Evolutionary conservation across 2,329 filamentous ascomycete genomes (phyloP), one percentile per base, ranked within the genome.

Genomic region (Zasmidium angulare): DNA sequence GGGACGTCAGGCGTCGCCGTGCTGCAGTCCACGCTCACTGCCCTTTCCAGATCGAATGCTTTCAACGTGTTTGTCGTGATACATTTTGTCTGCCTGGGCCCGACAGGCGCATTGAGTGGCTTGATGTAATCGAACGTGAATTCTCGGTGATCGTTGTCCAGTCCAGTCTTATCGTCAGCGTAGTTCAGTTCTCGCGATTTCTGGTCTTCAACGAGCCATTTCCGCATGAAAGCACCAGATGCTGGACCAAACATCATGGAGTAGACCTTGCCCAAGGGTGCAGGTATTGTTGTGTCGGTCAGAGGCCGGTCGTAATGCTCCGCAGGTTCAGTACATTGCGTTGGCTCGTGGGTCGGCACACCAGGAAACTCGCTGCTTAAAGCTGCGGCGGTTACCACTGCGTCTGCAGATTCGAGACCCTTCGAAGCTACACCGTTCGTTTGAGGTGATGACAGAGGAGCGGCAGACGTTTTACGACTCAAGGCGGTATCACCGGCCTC

Each of bases 1-100:
- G 95, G 95, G 1, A 99, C 95, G 73, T 99, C 96, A 0, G 95
- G 95, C 14, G 89, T 99, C 70, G 93, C 89, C 0, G 92, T 97
- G 26, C 86, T 88, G 58, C 91, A 86, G 2, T 86, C 86, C n/a
- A 99, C 82, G 54, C 89, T 90, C 58, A 96, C 86, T 1, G 90
- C 86, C 73, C 93, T 96, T 57, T 98, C 93, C 17, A 96, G 81
- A 72, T 99, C 93, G 26, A 96, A 81, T 49, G 84, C 81, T 61
- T 98, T 93, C n/a, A 99, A 72, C 3, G 83, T 89, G 75, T 96
- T 92, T 0, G 86, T 89, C 52, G 91, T 92, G 59, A 96, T 89
- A 74, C 95, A 99, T 72, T 96, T 97, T 12, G 95, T 99, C 77
- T 96, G 91, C 72, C 85, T 95, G 0, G 95, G 95, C 0, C 95